Evolutionary conservation across 106 monocot species (phyloP), one percentile per base, ranked within the genome.

Genomic region (Dioscorea zingiberensis): DNA sequence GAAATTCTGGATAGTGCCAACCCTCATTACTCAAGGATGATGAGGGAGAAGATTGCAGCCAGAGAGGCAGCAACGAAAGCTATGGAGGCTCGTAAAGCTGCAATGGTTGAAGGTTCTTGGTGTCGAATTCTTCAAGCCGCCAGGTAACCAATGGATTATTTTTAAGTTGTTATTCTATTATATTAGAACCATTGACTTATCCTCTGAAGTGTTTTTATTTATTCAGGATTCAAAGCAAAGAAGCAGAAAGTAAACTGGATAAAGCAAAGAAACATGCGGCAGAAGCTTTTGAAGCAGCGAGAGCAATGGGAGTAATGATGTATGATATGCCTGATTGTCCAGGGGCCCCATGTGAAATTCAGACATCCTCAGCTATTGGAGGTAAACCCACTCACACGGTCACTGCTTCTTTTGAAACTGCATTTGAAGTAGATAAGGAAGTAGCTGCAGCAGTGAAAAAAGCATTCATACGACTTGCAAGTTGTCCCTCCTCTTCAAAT

Each of bases 31-130:
- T 81, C 95, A 21, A 88, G 83, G 77, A 83, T 91, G 59, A 79
- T 83, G 30, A 87, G 77, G 61, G 91, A 95, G 66, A 94, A 90
- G 47, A 83, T 95, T 74, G 90, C 95, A 76, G 87, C 95, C 49
- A 69, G 67, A 66, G 72, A 85, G 78, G 91, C 91, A 38, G 91
- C 95, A 61, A 78, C 38, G 12, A 91, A 79, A 32, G 91, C 87
- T 57, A 85, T 91, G 73, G 82, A 76, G 23, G 83, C 87, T 73
- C 85, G 78, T 54, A 95, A 91, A 75, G 80, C 78, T 61, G 87
- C 95, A 54, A 81, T 95, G 87, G 72, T 95, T 48, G 95, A 95
- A 81, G 95, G 76, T 29, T 91, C 91, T 62, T 95, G 95, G 95
- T 91, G 87, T 56, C 61, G 87, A 73, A 84, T 95, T 47, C 80